Base-by-base conservation (phyloP, 352 stramenopile species). In the Phytophthora palmivora region DNA sequence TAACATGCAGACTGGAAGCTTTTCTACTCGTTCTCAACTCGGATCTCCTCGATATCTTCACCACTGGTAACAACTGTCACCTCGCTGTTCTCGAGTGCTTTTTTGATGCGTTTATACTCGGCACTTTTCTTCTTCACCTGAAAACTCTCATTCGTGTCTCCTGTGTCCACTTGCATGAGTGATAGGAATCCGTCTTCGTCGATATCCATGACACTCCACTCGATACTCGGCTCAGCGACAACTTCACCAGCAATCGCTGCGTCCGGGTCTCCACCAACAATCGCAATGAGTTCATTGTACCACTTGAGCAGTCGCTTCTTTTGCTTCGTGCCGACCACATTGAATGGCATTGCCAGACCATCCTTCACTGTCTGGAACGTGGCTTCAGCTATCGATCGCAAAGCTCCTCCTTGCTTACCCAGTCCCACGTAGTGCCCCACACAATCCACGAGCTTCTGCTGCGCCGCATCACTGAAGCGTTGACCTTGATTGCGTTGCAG, bases 301-400 rank as follows among this genome's bases (percentile, higher is more conserved):
- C 86, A 92, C 48, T 95, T 95, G 22, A 95, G 53, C 37, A 94
- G 66, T 15, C 65, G 74, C 48, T 93, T 94, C 67, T 95, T 94
- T 44, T 94, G 81, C 52, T 94, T 95, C 14, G 77, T 80, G 55
- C 82, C 78, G 45, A 94, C 70, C 44, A 94, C 84, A 52, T 81
- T 90, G 56, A 92, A 94, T 4, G 84, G 87, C 87, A 95, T 95
- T 11, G 84, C 87, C 0, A 95, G 76, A 0, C 70, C 83, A 38
- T 95, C 87, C 43, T 93, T 95, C 22, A 95, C 71, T 9, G 83
- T 80, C 36, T 88, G 62, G 36, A 93, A 87, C 12, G 75, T 72
- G 0, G 74, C 79, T 38, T 95, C 82, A 6, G 75, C 42, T 32
- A 93, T 77, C 8, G 70, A 48, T 43, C 79, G 36, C 64, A 86